These are phyloP conservation scores for Kockiozyma suomiensis DNA, from an alignment of 805 yeast species.

Conservation along the genomic window DNA sequence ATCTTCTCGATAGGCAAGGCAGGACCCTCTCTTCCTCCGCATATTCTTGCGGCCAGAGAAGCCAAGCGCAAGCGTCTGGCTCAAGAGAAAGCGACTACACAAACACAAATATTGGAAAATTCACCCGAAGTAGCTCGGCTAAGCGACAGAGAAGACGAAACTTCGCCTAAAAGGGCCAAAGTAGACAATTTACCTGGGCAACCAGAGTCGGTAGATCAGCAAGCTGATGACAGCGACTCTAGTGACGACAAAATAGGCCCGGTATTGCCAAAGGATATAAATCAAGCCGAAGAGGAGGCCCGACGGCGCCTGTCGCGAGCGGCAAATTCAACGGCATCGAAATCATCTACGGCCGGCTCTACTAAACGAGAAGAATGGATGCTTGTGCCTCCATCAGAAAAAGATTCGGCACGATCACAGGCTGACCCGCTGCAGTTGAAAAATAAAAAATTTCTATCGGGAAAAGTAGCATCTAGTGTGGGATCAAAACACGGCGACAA, in stretches of 20 bases:
- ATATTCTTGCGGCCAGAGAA: slow-evolving; percentile 30
- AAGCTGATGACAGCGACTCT: slow-evolving; percentile 1
- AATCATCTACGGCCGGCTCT: background rate
- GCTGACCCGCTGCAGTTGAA: slow-evolving; percentile 32
- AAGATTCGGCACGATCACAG: slow-evolving; percentile 31
- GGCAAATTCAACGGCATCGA: background rate
- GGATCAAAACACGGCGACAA: slow-evolving; percentile 15
- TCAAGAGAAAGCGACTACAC: slow-evolving; percentile 7
- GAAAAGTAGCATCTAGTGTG: slow-evolving; percentile 12
- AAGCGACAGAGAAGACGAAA: background rate
- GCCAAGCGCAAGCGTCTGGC: slow-evolving; percentile 19
- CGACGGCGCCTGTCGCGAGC: slow-evolving; percentile 18
- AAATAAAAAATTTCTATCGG: slow-evolving; percentile 28
- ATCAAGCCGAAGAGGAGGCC: slow-evolving; percentile 32
- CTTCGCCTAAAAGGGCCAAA: background rate
- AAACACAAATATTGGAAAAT: background rate
- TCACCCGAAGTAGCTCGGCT: background rate
- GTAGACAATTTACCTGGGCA: background rate
- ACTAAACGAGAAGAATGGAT: slow-evolving; percentile 37
- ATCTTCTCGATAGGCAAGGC: slow-evolving; percentile 5
- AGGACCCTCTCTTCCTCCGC: slow-evolving; percentile 31
- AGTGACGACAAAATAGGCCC: slow-evolving; percentile 26
- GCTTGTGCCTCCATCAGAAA: slow-evolving; percentile 34
- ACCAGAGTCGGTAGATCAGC: background rate
- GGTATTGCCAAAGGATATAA: slow-evolving; percentile 3